Percentiles rank a stretch among this genome's conserved stretches.
Conservation (phyloP, 1,284 basidiomycete genomes). For the Heterobasidion irregulare region DNA sequence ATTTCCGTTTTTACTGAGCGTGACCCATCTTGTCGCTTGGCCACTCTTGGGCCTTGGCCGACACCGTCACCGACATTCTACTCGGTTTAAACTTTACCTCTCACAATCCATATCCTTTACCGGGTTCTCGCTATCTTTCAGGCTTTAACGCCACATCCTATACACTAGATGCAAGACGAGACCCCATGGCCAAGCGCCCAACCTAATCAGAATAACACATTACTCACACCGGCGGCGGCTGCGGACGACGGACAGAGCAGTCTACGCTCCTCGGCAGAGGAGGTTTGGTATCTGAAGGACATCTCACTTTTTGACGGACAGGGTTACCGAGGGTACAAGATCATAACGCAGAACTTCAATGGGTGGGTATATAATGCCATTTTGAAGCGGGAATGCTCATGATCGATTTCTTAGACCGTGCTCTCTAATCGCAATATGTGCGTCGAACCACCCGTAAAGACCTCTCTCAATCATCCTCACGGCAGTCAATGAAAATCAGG, state of each 20-base stretch:
- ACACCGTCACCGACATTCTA: too few relatives aligned
- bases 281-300: slow-evolving; percentile 76
- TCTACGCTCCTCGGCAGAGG: slow-evolving; percentile 16
- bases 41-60: too few relatives aligned
- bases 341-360: slow-evolving; percentile 80
- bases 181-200: too few relatives aligned
- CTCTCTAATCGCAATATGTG: slow-evolving; percentile 84
- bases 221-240: not conserved
- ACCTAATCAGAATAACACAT: too few relatives aligned
- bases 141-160: too few relatives aligned
- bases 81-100: too few relatives aligned
- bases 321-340: slow-evolving; percentile 34
- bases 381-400: not conserved
- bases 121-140: too few relatives aligned
- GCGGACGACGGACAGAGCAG: not conserved
- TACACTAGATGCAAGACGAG: too few relatives aligned
- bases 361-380: slow-evolving; percentile 36
- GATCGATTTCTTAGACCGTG: slow-evolving; percentile 52
- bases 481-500: slow-evolving; percentile 31
- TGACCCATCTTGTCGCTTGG: too few relatives aligned
- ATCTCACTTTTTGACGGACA: slow-evolving; percentile 41
- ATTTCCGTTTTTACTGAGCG: too few relatives aligned
- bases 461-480: not conserved
- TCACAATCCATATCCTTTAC: too few relatives aligned
- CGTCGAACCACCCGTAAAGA: slow-evolving; percentile 14